phyloP scores from a whole-genome alignment of 2,329 filamentous ascomycete genomes.

The Apiospora pterosperma region DNA sequence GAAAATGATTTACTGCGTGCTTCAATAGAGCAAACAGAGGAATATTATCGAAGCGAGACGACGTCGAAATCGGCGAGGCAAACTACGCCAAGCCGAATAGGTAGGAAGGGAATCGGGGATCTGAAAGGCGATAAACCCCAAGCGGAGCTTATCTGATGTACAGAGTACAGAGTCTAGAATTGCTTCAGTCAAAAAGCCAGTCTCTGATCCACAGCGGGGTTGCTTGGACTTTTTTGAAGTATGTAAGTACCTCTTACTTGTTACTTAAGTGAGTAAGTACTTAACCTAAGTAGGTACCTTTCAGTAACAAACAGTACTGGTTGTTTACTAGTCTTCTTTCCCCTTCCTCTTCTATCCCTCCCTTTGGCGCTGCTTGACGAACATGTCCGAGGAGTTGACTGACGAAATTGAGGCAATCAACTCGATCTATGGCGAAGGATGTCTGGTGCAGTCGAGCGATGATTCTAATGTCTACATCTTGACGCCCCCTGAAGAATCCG shows the following conservation, averaged over 20 bases:
- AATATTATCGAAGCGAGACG: not conserved
- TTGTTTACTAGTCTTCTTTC: not conserved
- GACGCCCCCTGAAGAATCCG: constrained; percentile 58
- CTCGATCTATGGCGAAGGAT: constrained; percentile 74
- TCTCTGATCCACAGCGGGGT: not conserved
- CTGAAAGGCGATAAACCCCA: constrained; percentile 1
- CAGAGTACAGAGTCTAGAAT: no score
- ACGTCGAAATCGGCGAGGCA: constrained; percentile 1
- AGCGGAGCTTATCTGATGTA: constrained; percentile 1
- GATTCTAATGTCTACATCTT: constrained; percentile 54
- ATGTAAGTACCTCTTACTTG: not conserved
- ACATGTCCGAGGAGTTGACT: constrained; percentile 56
- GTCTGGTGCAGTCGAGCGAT: constrained; percentile 44
- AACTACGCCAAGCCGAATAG: not conserved
- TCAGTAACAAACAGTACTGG: no score
- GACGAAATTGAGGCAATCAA: constrained; percentile 82
- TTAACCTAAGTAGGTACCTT: no score
- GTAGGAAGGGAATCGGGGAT: not conserved
- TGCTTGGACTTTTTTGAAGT: not conserved
- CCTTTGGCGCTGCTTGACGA: not conserved
- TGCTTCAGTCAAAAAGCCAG: no score
- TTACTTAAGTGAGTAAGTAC: no score
- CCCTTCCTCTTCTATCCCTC: not conserved
- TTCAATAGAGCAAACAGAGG: not conserved
- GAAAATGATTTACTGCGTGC: not conserved